Evolutionary conservation across 176 grass and related monocot species (phyloP).

Genomic region (Avena sativa): DNA sequence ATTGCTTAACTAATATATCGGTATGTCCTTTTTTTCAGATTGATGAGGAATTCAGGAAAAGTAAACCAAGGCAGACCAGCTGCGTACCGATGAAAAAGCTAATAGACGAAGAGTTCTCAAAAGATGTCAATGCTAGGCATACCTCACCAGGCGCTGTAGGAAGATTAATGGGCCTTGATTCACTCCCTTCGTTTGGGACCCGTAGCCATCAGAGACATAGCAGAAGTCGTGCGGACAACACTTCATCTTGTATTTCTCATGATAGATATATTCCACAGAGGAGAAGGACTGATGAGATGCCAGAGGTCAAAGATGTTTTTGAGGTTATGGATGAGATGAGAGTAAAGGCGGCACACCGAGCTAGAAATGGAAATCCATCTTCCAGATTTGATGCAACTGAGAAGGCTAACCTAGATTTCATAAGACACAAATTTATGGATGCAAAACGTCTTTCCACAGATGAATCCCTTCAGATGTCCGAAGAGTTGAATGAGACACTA

Average conservation of each 20-base stretch:
- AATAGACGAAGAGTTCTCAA: conserved; percentile 87
- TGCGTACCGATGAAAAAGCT: conserved; percentile 75
- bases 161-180: conserved; percentile 94
- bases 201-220: conserved; percentile 48
- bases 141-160: conserved; percentile 81
- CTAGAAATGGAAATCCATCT: conserved; percentile 43
- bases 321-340: conserved; percentile 79
- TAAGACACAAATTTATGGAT: conserved; percentile 84
- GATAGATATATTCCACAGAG: conserved; percentile 54
- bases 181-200: conserved; percentile 58
- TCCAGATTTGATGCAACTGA: conserved; percentile 47
- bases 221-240: conserved; percentile 33
- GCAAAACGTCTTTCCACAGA: conserved; percentile 70
- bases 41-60: conserved; percentile 45
- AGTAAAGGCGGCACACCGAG: conserved; percentile 57
- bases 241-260: conserved; percentile 51
- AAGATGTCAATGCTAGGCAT: conserved; percentile 71
- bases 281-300: conserved; percentile 62
- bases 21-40: conserved; percentile 50
- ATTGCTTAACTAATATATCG: conserved; percentile 37
- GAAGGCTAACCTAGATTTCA: conserved; percentile 61
- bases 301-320: conserved; percentile 90
- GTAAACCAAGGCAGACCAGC: conserved; percentile 56
- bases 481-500: conserved; percentile 80
- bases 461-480: conserved; percentile 71